These are phyloP conservation scores for Entomophthora muscae DNA, from an alignment of 371 early-diverging fungal genomes.

Conservation along the genomic window DNA sequence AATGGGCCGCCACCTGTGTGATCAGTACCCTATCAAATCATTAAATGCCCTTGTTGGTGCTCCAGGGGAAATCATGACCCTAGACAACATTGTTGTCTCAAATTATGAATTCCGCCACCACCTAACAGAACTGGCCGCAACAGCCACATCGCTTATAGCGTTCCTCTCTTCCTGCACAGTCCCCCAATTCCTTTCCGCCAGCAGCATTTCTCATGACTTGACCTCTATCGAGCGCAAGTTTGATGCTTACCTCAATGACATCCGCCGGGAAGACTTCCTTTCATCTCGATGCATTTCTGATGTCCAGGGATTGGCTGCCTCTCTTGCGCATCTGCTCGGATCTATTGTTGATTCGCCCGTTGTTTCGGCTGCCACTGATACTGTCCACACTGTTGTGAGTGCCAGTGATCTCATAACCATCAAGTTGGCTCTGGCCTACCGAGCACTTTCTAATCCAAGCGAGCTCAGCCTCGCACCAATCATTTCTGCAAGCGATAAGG, in stretches of 20 bases:
- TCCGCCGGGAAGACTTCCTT: conserved; percentile 44
- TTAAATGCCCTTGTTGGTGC: not conserved
- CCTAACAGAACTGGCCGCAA: not conserved
- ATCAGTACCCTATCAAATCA: not conserved
- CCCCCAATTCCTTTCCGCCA: conserved; percentile 44
- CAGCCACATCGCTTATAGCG: conserved; percentile 24
- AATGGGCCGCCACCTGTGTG: conserved; percentile 40
- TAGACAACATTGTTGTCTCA: not conserved
- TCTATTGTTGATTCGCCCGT: not conserved
- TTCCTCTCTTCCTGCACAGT: conserved; percentile 45
- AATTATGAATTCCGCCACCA: conserved; percentile 3
- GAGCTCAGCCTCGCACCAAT: not conserved
- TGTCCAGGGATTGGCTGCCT: conserved; percentile 21
- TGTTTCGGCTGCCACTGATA: not conserved
- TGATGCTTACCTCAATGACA: conserved; percentile 42
- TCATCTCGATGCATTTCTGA: conserved; percentile 36
- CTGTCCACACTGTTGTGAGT: not conserved
- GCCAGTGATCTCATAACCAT: not conserved
- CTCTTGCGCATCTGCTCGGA: not conserved
- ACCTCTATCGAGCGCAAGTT: conserved; percentile 46
- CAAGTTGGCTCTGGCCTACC: conserved; percentile 5
- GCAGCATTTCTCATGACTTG: conserved; percentile 47
- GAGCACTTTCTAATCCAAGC: not conserved
- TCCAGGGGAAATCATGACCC: not conserved
- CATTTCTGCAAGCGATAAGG: not conserved